A percentile compares a stretch with the other conserved stretches of the same genome.
Evolutionary conservation across 768 basidiomycete species (phyloP).

Genomic region (Suillus sp.): DNA sequence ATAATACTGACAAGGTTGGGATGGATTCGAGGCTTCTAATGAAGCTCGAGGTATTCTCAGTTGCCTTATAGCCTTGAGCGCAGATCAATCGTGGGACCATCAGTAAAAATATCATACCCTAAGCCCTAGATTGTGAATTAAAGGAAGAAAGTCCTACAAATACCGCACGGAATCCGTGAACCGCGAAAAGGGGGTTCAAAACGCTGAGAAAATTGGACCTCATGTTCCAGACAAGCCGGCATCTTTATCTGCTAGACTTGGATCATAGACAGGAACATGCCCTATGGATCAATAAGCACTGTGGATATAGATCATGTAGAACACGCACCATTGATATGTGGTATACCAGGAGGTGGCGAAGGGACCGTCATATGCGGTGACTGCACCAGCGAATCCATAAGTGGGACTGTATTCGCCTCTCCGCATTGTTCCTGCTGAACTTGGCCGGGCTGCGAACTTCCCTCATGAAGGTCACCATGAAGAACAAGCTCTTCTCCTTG

Average conservation of each 20-base stretch:
- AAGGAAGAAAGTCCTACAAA: neutral
- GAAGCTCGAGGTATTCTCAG: slow-evolving; percentile 3
- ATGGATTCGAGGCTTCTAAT: neutral
- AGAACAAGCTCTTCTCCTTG: slow-evolving; percentile 25
- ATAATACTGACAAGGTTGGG: neutral
- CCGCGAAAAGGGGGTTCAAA: slow-evolving; percentile 1
- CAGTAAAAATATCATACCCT: slow-evolving; percentile 6
- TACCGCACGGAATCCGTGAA: neutral
- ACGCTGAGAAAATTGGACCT: neutral
- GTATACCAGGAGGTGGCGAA: slow-evolving; percentile 5
- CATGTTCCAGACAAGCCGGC: slow-evolving; percentile 9
- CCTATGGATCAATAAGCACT: slow-evolving; percentile 12
- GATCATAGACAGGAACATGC: slow-evolving; percentile 13
- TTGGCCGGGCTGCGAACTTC: slow-evolving; percentile 7
- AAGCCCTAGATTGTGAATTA: slow-evolving; percentile 8
- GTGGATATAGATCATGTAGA: neutral
- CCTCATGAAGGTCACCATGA: slow-evolving; percentile 20
- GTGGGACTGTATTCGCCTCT: slow-evolving; percentile 16
- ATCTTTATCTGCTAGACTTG: slow-evolving; percentile 11
- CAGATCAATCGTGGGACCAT: slow-evolving; percentile 2
- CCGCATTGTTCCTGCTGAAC: slow-evolving; percentile 22
- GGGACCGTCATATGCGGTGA: slow-evolving; percentile 1
- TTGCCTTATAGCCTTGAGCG: neutral
- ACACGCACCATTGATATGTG: slow-evolving; percentile 19
- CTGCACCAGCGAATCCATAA: slow-evolving; percentile 15